These are phyloP conservation scores for Aureobasidium vineae DNA, from an alignment of 2,329 filamentous ascomycete genomes.

Conservation along the genomic window DNA sequence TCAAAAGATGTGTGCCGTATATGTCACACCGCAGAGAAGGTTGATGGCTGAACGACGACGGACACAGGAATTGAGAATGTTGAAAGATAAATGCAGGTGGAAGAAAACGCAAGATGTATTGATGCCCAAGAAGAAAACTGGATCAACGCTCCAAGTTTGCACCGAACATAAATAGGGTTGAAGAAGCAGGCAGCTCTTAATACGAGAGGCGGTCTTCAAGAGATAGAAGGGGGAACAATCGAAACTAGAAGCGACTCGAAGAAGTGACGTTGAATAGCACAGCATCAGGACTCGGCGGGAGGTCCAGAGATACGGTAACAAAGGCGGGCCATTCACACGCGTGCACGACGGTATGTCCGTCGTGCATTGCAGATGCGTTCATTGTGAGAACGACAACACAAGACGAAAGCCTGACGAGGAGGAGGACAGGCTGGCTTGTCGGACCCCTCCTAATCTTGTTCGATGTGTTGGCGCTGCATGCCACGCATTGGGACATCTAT, in stretches of 20 bases:
- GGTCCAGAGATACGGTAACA: conserved; percentile 22
- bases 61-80: background rate
- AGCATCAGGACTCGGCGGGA: conserved; percentile 22
- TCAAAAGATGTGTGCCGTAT: conserved; percentile 15
- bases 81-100: conserved; percentile 9
- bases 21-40: conserved; percentile 19
- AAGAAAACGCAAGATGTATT: conserved; percentile 15
- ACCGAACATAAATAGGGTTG: conserved; percentile 14
- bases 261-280: conserved; percentile 24
- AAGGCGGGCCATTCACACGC: conserved; percentile 14
- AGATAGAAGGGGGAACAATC: conserved; percentile 7
- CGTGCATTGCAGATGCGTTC: conserved; percentile 27
- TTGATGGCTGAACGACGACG: conserved; percentile 1
- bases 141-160: background rate
- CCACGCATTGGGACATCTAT: conserved; percentile 19
- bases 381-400: conserved; percentile 13
- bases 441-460: conserved; percentile 22
- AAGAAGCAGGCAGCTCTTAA: background rate
- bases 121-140: conserved; percentile 17
- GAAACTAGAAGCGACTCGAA: conserved; percentile 10
- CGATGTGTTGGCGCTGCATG: conserved; percentile 26
- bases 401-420: conserved; percentile 10
- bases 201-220: background rate
- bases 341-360: conserved; percentile 25
- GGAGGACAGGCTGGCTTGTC: conserved; percentile 1